phyloP scores from a whole-genome alignment of 1,139 yeast species.

The Yamadazyma aaseri region DNA sequence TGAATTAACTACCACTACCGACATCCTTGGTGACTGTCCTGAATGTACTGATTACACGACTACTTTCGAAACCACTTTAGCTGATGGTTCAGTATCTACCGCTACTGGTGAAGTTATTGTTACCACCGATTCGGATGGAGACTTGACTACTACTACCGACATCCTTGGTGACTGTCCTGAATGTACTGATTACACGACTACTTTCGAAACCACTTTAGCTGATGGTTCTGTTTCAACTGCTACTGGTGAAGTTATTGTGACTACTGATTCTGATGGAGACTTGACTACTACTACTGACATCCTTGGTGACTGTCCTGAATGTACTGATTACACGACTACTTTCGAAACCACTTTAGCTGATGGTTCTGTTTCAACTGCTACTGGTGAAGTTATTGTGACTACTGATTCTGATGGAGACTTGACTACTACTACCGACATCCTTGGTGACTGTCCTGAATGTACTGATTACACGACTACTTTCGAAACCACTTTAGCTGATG shows the following conservation, averaged over 20 bases:
- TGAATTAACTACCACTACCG: slow-evolving; percentile 9
- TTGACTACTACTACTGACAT: slow-evolving; percentile 10
- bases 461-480: slow-evolving; percentile 13
- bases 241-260: slow-evolving; percentile 14
- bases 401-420: slow-evolving; percentile 3
- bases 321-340: slow-evolving; percentile 18
- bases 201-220: slow-evolving; percentile 11
- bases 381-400: slow-evolving; percentile 13
- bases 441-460: slow-evolving; percentile 8
- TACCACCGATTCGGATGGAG: slow-evolving; percentile 8
- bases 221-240: slow-evolving; percentile 14
- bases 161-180: slow-evolving; percentile 9
- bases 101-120: slow-evolving; percentile 8
- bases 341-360: slow-evolving; percentile 18
- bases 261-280: slow-evolving; percentile 11
- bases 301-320: slow-evolving; percentile 11
- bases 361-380: slow-evolving; percentile 16
- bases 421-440: slow-evolving; percentile 3
- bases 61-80: slow-evolving; percentile 6
- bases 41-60: slow-evolving; percentile 7
- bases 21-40: slow-evolving; percentile 7
- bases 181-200: slow-evolving; percentile 14
- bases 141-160: slow-evolving; percentile 12
- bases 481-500: slow-evolving; percentile 10
- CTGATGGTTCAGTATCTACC: slow-evolving; percentile 5